phyloP scores from a whole-genome alignment of 164 flowering plant genomes.

The Berberis thunbergii region DNA sequence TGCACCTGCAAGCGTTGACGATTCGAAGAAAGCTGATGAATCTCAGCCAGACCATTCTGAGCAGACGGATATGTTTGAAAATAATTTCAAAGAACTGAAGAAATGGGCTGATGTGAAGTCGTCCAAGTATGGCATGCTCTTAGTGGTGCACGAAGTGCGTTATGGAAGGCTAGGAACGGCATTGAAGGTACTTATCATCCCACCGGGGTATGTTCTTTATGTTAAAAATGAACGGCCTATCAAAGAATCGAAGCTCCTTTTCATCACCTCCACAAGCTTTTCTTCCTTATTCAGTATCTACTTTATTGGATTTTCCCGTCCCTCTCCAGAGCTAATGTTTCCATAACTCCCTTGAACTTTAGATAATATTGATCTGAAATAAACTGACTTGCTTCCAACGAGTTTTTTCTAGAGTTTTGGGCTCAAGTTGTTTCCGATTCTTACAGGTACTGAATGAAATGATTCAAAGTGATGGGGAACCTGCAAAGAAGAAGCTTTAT shows the following conservation, averaged over 20 bases:
- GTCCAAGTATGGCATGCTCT: conserved; percentile 59
- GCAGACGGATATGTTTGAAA: conserved; percentile 52
- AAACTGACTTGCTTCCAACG: no score
- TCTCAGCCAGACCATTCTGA: conserved; percentile 16
- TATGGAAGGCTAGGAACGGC: conserved; percentile 70
- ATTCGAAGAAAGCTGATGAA: conserved; percentile 15
- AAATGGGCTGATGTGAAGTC: conserved; percentile 89
- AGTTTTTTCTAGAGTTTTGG: not conserved
- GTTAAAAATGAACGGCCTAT: no score
- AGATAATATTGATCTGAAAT: no score
- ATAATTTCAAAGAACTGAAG: conserved; percentile 69
- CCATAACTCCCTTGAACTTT: no score
- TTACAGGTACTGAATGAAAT: conserved; percentile 59
- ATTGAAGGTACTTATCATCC: conserved; percentile 49
- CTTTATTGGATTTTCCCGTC: no score
- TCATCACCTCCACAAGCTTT: no score
- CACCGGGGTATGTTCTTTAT: no score
- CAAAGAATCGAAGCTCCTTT: no score
- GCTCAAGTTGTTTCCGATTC: not conserved
- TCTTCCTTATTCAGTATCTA: no score
- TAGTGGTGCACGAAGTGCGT: conserved; percentile 59
- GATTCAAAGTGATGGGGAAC: conserved; percentile 63
- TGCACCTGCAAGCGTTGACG: conserved; percentile 19
- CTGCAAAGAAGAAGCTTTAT: conserved; percentile 79
- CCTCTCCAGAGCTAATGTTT: no score